phyloP scores from a whole-genome alignment of 306 rosid genomes.

The Elaeagnus macrophylla region DNA sequence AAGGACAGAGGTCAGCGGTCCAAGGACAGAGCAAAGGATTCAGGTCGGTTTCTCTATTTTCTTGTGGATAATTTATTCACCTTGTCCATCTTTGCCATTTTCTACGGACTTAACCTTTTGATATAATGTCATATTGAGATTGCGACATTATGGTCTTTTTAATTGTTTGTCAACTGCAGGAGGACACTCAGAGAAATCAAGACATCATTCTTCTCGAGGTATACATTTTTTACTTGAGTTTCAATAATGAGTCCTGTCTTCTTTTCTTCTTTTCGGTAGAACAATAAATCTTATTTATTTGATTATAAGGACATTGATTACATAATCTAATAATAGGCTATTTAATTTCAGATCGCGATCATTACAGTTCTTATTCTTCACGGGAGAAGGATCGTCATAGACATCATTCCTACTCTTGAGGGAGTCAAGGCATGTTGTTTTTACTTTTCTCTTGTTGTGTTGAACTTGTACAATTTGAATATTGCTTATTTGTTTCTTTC shows the following conservation, averaged over 20 bases:
- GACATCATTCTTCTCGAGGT: constrained; percentile 77
- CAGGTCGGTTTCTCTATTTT: constrained; percentile 32
- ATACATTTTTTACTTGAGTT: constrained; percentile 8
- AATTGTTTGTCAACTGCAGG: constrained; percentile 28
- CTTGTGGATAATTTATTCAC: constrained; percentile 12
- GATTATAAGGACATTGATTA: background rate
- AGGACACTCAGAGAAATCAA: constrained; percentile 58
- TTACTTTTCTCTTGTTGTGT: no score
- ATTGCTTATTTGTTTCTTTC: no score
- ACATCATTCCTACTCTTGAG: constrained; percentile 49
- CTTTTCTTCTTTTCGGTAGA: background rate
- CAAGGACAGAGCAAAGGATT: constrained; percentile 76
- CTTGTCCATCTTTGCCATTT: background rate
- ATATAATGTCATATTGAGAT: no score
- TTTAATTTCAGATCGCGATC: constrained; percentile 57
- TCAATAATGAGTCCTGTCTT: background rate
- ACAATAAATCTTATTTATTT: no score
- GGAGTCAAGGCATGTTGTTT: no score
- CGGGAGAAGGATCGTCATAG: constrained; percentile 90
- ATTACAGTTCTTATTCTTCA: constrained; percentile 58
- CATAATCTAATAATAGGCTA: constrained; percentile 2
- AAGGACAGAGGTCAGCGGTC: constrained; percentile 59
- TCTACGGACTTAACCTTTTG: background rate
- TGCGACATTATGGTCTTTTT: constrained; percentile 3
- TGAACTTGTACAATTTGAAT: no score